A percentile compares a stretch with the other conserved stretches of the same genome.
Conservation (phyloP, 441 rosid species). For the Corymbia calophylla region DNA sequence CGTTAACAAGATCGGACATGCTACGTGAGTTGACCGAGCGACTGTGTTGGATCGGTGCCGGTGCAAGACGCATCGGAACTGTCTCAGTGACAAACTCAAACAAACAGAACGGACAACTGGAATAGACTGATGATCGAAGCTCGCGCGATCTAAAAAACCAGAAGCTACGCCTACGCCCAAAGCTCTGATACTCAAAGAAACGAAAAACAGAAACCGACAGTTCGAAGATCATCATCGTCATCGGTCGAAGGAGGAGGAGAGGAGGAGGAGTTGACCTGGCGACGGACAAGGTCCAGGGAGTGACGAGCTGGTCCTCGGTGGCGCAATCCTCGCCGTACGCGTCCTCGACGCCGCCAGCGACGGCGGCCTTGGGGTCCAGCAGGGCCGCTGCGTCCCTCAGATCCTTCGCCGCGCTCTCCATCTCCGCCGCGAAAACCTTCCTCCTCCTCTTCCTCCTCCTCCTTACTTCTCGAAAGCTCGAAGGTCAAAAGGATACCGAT, state of each 20-base stretch:
- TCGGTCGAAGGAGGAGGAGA: neutral
- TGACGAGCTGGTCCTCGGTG: slow-evolving; percentile 52
- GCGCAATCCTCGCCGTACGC: slow-evolving; percentile 72
- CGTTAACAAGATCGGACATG: neutral
- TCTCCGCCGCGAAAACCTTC: neutral
- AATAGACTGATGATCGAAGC: neutral
- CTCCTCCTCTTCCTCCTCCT: neutral
- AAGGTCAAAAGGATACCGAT: neutral
- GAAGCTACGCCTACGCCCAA: neutral
- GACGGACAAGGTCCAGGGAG: slow-evolving; percentile 74
- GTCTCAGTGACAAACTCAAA: neutral
- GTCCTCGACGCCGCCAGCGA: slow-evolving; percentile 60
- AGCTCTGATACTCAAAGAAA: neutral
- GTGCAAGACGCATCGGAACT: neutral
- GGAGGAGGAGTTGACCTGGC: slow-evolving; percentile 37
- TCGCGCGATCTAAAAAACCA: neutral
- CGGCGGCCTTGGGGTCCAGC: slow-evolving; percentile 42
- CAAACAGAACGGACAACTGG: neutral
- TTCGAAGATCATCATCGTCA: neutral
- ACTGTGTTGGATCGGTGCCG: neutral
- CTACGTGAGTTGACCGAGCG: neutral
- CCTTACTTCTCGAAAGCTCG: neutral
- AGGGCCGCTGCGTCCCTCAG: slow-evolving; percentile 35
- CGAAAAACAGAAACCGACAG: neutral
- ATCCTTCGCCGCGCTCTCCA: slow-evolving; percentile 54